A percentile compares a stretch with the other conserved stretches of the same genome.
Evolutionary conservation across 306 rosid genomes (phyloP).

Genomic region (Castanea sativa): DNA sequence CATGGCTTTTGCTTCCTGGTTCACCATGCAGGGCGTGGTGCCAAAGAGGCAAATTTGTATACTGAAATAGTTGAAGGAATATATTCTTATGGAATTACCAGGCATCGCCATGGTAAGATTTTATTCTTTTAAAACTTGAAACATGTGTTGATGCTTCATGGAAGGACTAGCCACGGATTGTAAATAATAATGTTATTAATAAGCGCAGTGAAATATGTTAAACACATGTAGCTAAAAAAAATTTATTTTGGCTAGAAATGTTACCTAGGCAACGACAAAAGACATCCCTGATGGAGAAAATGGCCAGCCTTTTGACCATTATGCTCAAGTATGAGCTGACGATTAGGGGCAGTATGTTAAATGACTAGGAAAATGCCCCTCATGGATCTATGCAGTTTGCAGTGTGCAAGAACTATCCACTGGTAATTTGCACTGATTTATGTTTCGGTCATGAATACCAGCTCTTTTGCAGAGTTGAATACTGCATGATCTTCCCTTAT

Average conservation of each 20-base stretch:
- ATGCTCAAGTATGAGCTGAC: background rate
- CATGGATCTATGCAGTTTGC: background rate
- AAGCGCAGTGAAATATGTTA: background rate
- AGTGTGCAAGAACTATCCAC: background rate
- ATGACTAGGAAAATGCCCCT: background rate
- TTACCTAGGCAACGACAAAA: background rate
- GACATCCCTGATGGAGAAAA: background rate
- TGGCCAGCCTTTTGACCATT: background rate
- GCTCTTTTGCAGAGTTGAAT: background rate
- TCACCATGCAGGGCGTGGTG: slow-evolving; percentile 74
- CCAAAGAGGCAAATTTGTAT: slow-evolving; percentile 73
- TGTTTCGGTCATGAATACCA: background rate
- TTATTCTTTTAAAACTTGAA: background rate
- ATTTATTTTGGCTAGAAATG: background rate
- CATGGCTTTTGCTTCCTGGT: slow-evolving; percentile 21
- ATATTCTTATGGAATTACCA: slow-evolving; percentile 77
- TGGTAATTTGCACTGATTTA: background rate
- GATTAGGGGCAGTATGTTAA: background rate
- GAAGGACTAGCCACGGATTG: too few species aligned
- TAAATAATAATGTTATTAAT: background rate
- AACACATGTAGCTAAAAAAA: background rate
- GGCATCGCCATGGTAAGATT: slow-evolving; percentile 88
- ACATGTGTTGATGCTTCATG: background rate
- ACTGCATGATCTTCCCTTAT: too few species aligned
- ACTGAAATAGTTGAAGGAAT: slow-evolving; percentile 92